These are phyloP conservation scores for Nemania diffusa DNA, from an alignment of 2,329 filamentous ascomycete genomes.

Conservation along the genomic window DNA sequence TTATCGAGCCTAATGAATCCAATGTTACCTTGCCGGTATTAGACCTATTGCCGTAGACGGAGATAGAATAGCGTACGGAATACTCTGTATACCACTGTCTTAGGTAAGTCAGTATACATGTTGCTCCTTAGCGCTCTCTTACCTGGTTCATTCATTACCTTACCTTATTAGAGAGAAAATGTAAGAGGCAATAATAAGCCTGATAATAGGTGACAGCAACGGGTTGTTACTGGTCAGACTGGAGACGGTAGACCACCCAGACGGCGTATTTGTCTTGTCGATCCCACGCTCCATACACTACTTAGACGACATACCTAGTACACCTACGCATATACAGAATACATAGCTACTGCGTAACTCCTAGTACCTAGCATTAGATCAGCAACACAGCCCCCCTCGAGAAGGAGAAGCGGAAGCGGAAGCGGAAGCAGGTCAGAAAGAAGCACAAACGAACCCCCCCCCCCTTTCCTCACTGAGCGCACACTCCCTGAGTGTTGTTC, in stretches of 20 bases:
- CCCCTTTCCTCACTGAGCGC: background rate
- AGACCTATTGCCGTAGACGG: background rate
- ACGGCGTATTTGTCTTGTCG: slow-evolving; percentile 27
- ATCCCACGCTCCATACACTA: slow-evolving; percentile 24
- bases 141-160: background rate
- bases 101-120: background rate
- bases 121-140: background rate
- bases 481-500: background rate
- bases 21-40: background rate
- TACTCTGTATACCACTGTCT: background rate
- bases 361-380: background rate
- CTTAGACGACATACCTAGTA: background rate
- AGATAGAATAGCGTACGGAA: too few species aligned
- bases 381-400: slow-evolving; percentile 30
- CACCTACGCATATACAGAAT: too few species aligned
- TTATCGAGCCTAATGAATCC: background rate
- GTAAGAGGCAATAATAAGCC: background rate
- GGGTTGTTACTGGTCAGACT: slow-evolving; percentile 10
- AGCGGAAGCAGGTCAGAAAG: background rate
- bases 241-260: slow-evolving; percentile 6
- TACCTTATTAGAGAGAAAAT: slow-evolving; percentile 12
- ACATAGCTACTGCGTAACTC: too few species aligned
- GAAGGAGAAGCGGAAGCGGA: slow-evolving; percentile 17
- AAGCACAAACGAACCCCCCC: background rate
- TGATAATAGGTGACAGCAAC: slow-evolving; percentile 1